Percentiles rank a stretch among this genome's conserved stretches.
Conservation (phyloP, 1,139 yeast species). For the Blastobotrys malaysiensis region DNA sequence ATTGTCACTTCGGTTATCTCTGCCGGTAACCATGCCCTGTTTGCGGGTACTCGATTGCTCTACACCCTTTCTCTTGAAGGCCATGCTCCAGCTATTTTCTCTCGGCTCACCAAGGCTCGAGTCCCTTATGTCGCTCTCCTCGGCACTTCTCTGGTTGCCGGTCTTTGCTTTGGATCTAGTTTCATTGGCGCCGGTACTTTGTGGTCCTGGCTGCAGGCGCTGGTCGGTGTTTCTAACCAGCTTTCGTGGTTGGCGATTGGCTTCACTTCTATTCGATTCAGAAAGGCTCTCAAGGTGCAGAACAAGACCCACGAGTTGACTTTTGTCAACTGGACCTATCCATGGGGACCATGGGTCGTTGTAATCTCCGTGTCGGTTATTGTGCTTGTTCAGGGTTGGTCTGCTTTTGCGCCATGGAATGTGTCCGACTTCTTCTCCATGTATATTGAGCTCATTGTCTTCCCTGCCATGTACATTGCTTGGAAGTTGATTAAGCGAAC, state of each 20-base stretch:
- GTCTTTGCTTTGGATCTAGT: conserved; percentile 59
- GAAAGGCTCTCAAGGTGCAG: conserved; percentile 38
- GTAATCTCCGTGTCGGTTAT: conserved; percentile 45
- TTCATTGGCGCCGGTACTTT: conserved; percentile 45
- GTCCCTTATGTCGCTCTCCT: conserved; percentile 45
- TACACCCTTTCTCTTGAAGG: conserved; percentile 47
- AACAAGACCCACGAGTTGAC: conserved; percentile 26
- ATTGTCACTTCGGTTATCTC: conserved; percentile 46
- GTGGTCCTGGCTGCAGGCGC: conserved; percentile 61
- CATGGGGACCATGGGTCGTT: conserved; percentile 57
- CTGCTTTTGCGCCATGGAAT: conserved; percentile 53
- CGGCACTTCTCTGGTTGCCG: conserved; percentile 44
- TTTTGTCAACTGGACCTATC: conserved; percentile 52
- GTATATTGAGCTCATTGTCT: conserved; percentile 41
- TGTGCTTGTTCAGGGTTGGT: conserved; percentile 59
- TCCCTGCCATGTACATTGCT: conserved; percentile 47
- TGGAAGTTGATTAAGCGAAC: conserved; percentile 47
- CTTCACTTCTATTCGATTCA: conserved; percentile 41
- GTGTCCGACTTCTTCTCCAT: conserved; percentile 47
- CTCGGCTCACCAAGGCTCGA: conserved; percentile 41
- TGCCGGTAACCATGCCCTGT: conserved; percentile 49
- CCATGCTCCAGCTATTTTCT: conserved; percentile 43
- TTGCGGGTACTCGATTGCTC: conserved; percentile 45
- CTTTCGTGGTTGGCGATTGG: conserved; percentile 56
- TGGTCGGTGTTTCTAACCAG: conserved; percentile 58